phyloP scores from a whole-genome alignment of 1,284 basidiomycete species.

The Athelia psychrophila region DNA sequence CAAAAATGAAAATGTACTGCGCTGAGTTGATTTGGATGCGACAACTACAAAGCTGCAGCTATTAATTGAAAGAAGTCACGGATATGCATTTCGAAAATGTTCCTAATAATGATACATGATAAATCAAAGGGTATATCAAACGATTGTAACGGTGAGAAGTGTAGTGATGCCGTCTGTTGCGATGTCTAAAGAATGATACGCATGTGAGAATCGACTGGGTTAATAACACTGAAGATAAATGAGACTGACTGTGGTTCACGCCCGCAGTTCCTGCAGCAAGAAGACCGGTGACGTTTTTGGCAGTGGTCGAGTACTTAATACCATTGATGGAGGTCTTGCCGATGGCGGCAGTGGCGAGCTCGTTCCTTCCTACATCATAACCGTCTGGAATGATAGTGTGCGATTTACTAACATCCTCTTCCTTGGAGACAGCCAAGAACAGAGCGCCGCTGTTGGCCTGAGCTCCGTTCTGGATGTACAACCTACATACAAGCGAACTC shows the following conservation, averaged over 20 bases:
- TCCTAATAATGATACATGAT: too few relatives aligned
- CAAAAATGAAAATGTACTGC: too few relatives aligned
- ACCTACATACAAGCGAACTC: constrained; percentile 21
- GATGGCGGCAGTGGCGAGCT: constrained; percentile 39
- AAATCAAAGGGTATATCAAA: neutral
- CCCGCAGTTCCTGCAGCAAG: constrained; percentile 48
- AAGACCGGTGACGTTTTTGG: constrained; percentile 44
- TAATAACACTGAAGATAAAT: neutral
- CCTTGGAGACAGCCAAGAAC: constrained; percentile 65
- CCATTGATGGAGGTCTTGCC: constrained; percentile 41
- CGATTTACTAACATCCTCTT: constrained; percentile 40
- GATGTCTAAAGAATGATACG: constrained; percentile 29
- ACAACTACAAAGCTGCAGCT: too few relatives aligned
- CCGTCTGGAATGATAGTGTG: constrained; percentile 56
- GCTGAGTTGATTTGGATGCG: too few relatives aligned
- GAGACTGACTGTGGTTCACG: constrained; percentile 33
- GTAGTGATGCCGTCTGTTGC: constrained; percentile 44
- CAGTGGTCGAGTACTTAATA: constrained; percentile 47
- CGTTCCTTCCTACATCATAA: constrained; percentile 53
- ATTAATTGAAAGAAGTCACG: too few relatives aligned
- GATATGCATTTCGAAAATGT: too few relatives aligned
- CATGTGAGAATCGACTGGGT: too few relatives aligned
- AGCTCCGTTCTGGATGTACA: constrained; percentile 60
- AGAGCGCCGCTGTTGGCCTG: constrained; percentile 53
- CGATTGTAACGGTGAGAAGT: constrained; percentile 42